Conservation (phyloP, 1,284 basidiomycete species). For the Caloboletus inedulis region DNA sequence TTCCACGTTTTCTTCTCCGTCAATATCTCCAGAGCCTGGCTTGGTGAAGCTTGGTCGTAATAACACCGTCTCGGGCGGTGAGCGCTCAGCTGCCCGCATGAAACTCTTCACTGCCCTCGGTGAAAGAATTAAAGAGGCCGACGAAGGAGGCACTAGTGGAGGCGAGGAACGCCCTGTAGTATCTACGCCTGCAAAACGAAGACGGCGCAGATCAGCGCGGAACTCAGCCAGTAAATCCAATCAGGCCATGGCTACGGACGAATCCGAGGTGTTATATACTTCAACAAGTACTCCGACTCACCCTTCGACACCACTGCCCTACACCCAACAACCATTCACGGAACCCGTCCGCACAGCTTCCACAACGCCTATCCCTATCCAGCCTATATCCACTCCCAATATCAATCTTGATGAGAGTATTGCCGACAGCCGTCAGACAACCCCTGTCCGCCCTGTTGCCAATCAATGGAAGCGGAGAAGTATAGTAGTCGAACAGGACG, state of each 20-base stretch:
- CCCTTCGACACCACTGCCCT: slow-evolving; percentile 50
- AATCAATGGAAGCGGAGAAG: slow-evolving; percentile 54
- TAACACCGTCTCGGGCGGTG: slow-evolving; percentile 77
- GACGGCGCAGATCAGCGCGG: slow-evolving; percentile 56
- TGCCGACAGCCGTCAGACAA: slow-evolving; percentile 32
- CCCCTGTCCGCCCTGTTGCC: slow-evolving; percentile 33
- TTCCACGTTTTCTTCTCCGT: slow-evolving; percentile 35
- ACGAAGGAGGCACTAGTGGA: slow-evolving; percentile 59
- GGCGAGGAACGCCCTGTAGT: slow-evolving; percentile 54
- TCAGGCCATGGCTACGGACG: slow-evolving; percentile 51
- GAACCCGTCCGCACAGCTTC: slow-evolving; percentile 30
- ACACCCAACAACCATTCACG: slow-evolving; percentile 23
- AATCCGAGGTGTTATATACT: slow-evolving; percentile 58
- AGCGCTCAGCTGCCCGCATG: slow-evolving; percentile 65
- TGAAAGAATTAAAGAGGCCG: slow-evolving; percentile 61
- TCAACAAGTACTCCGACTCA: slow-evolving; percentile 60
- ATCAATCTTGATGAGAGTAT: slow-evolving; percentile 31
- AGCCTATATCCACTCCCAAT: slow-evolving; percentile 27
- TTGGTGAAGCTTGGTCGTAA: slow-evolving; percentile 57
- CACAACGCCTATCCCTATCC: slow-evolving; percentile 31
- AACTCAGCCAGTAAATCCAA: slow-evolving; percentile 49
- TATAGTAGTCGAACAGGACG: slow-evolving; percentile 67
- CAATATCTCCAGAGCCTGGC: slow-evolving; percentile 48
- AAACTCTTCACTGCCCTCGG: slow-evolving; percentile 60
- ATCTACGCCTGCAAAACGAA: slow-evolving; percentile 46